Percentiles rank a stretch among this genome's conserved stretches.
phyloP scores from a whole-genome alignment of 1,139 yeast species.

The Wickerhamomyces sp. region DNA sequence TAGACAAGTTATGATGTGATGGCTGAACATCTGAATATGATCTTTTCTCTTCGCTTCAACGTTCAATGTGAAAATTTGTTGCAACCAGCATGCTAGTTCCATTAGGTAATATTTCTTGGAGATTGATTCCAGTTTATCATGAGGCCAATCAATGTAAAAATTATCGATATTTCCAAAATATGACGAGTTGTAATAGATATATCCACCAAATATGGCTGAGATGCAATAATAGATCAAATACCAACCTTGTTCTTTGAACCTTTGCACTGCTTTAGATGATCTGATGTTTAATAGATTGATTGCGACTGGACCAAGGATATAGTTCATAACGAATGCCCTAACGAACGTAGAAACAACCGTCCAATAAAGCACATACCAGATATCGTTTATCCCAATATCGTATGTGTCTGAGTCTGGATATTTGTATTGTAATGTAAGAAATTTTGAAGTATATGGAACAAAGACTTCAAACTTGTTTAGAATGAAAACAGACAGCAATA shows the following conservation, averaged over 20 bases:
- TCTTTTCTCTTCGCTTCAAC: conserved; percentile 80
- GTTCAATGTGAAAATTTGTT: conserved; percentile 71
- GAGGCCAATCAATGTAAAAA: conserved; percentile 76
- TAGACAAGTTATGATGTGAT: conserved; percentile 74
- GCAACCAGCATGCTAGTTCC: conserved; percentile 74
- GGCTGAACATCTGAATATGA: conserved; percentile 80
- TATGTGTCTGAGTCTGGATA: conserved; percentile 32
- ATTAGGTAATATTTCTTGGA: conserved; percentile 70
- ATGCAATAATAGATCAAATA: conserved; percentile 53
- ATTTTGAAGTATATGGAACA: conserved; percentile 30
- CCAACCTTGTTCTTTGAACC: conserved; percentile 92
- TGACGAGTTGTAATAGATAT: conserved; percentile 50
- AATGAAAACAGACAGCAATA: conserved; percentile 6
- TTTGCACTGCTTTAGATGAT: conserved; percentile 45
- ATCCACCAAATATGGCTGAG: conserved; percentile 55
- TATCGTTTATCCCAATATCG: conserved; percentile 55
- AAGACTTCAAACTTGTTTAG: conserved; percentile 10
- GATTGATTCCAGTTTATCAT: conserved; percentile 41
- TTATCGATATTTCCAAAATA: conserved; percentile 57
- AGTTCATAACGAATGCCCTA: conserved; percentile 57
- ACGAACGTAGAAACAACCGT: conserved; percentile 53
- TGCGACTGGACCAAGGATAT: conserved; percentile 56
- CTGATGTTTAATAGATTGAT: conserved; percentile 36
- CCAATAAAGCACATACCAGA: conserved; percentile 50
- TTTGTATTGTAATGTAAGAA: conserved; percentile 45